Percentiles rank a stretch among this genome's conserved stretches.
phyloP scores from a whole-genome alignment of 164 flowering plant genomes.

The Aristolochia contorta region DNA sequence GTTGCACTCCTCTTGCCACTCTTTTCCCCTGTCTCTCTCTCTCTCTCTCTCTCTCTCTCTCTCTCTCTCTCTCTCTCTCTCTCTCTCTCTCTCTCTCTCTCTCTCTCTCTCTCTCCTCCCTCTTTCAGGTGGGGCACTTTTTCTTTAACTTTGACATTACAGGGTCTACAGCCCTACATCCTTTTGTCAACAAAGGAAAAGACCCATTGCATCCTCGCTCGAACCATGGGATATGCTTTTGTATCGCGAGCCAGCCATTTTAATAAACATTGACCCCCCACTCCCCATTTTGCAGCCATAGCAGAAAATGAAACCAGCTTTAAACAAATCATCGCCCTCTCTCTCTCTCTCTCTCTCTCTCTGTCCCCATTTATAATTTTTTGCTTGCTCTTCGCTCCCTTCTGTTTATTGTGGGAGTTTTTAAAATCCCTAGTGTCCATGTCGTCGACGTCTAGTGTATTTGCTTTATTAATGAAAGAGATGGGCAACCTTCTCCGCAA shows the following conservation, averaged over 20 bases:
- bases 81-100: not conserved
- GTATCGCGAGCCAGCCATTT: not conserved
- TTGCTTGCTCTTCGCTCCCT: too few species aligned
- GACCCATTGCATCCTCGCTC: not conserved
- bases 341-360: not conserved
- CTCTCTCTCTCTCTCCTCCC: not conserved
- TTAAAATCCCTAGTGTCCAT: constrained; percentile 10
- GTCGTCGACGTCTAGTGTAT: constrained; percentile 1
- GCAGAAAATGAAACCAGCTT: not conserved
- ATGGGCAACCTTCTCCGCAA: not conserved
- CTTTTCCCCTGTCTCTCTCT: too few species aligned
- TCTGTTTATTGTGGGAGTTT: not conserved
- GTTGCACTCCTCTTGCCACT: too few species aligned
- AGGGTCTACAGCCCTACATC: too few species aligned
- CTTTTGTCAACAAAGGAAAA: not conserved
- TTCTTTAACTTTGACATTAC: not conserved
- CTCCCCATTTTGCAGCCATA: too few species aligned
- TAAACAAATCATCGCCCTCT: not conserved
- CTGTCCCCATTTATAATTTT: not conserved
- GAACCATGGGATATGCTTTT: not conserved
- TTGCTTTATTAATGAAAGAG: not conserved
- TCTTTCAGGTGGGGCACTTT: not conserved
- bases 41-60: too few species aligned
- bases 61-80: not conserved
- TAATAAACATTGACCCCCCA: not conserved